These are phyloP conservation scores for Aleurites moluccanus DNA, from an alignment of 441 rosid genomes.

Conservation along the genomic window DNA sequence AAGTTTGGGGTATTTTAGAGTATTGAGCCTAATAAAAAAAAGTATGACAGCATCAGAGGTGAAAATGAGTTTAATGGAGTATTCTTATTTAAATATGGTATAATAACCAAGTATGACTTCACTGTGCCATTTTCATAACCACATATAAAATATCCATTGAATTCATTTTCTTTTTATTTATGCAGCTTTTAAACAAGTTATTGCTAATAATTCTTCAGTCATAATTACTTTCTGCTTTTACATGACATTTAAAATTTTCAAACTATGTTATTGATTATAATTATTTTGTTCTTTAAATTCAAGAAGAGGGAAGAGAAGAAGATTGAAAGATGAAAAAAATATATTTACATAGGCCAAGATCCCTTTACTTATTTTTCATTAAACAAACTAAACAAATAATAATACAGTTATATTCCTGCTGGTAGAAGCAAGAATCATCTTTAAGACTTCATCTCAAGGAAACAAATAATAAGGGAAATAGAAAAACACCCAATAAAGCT, in stretches of 20 bases:
- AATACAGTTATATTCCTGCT: slow-evolving; percentile 7
- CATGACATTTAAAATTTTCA: not conserved
- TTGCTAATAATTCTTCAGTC: not conserved
- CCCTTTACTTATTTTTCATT: not conserved
- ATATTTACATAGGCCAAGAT: not conserved
- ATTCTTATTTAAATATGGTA: not conserved
- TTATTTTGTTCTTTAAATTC: not conserved
- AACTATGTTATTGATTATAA: not conserved
- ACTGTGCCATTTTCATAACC: not conserved
- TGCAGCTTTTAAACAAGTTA: not conserved
- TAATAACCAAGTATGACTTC: not conserved
- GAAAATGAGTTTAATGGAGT: not conserved
- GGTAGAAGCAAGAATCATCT: not conserved
- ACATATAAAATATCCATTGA: not conserved
- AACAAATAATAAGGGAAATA: not conserved
- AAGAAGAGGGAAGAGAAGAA: not conserved
- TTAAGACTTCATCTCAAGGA: not conserved
- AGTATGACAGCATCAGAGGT: too few species aligned
- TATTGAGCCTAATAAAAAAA: too few species aligned
- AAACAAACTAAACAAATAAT: slow-evolving; percentile 23
- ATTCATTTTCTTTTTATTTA: not conserved
- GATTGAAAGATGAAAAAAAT: not conserved
- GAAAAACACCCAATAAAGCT: not conserved
- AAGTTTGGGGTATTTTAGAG: too few species aligned
- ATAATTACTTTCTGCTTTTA: not conserved